These are phyloP conservation scores for Yamadazyma nakazawae DNA, from an alignment of 805 yeast species.

Conservation along the genomic window DNA sequence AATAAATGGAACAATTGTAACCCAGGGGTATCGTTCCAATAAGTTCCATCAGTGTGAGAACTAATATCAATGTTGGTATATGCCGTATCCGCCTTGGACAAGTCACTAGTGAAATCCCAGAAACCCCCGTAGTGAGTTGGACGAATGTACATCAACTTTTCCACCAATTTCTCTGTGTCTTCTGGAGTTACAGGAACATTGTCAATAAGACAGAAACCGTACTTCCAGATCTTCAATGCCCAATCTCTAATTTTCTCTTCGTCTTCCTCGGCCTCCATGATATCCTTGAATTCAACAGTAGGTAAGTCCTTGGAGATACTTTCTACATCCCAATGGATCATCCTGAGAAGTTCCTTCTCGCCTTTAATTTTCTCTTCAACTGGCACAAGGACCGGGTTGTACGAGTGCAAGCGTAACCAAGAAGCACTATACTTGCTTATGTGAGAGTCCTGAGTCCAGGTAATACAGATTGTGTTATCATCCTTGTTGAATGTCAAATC, in stretches of 20 bases:
- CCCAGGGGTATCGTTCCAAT: slow-evolving; percentile 72
- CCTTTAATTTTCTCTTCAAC: slow-evolving; percentile 24
- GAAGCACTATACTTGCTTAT: slow-evolving; percentile 30
- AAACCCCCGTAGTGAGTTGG: slow-evolving; percentile 79
- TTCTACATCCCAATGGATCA: slow-evolving; percentile 44
- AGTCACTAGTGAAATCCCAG: slow-evolving; percentile 73
- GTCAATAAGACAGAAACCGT: slow-evolving; percentile 61
- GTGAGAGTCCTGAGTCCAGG: slow-evolving; percentile 45
- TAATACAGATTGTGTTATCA: slow-evolving; percentile 16
- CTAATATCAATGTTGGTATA: slow-evolving; percentile 65
- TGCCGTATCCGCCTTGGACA: slow-evolving; percentile 67
- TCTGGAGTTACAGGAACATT: slow-evolving; percentile 59
- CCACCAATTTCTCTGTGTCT: slow-evolving; percentile 55
- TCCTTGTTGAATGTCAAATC: slow-evolving; percentile 7
- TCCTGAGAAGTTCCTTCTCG: slow-evolving; percentile 26
- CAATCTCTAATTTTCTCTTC: slow-evolving; percentile 51
- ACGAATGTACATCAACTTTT: slow-evolving; percentile 55
- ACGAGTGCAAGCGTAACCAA: slow-evolving; percentile 51
- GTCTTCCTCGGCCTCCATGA: slow-evolving; percentile 35
- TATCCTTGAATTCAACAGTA: slow-evolving; percentile 43
- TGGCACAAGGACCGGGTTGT: slow-evolving; percentile 47
- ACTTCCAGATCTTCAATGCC: slow-evolving; percentile 49
- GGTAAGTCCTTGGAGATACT: slow-evolving; percentile 43
- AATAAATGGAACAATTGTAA: slow-evolving; percentile 65
- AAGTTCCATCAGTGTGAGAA: slow-evolving; percentile 71